A percentile compares a stretch with the other conserved stretches of the same genome.
Conservation (phyloP, 805 yeast genomes). For the Ogataea nakhonphanomensis region DNA sequence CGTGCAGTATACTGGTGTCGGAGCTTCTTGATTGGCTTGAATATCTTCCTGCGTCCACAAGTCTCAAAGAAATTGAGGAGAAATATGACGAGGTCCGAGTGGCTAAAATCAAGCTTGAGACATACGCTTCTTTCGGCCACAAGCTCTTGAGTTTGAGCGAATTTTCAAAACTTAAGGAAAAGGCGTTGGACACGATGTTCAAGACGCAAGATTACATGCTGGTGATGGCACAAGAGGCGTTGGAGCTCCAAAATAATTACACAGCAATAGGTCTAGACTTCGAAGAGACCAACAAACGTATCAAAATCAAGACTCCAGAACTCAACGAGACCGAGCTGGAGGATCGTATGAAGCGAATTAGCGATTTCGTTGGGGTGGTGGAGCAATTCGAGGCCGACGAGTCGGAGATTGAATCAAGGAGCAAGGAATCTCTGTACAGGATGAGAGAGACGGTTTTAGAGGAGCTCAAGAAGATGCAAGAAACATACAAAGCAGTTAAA, state of each 20-base stretch:
- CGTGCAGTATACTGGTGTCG: slow-evolving; percentile 36
- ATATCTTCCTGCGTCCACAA: slow-evolving; percentile 56
- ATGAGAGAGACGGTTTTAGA: slow-evolving; percentile 22
- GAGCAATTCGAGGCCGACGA: slow-evolving; percentile 27
- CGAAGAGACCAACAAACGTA: slow-evolving; percentile 46
- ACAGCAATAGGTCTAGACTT: slow-evolving; percentile 47
- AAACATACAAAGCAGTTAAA: slow-evolving; percentile 16
- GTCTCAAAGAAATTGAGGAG: slow-evolving; percentile 35
- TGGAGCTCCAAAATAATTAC: slow-evolving; percentile 40
- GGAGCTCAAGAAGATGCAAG: slow-evolving; percentile 18
- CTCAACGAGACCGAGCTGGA: slow-evolving; percentile 30
- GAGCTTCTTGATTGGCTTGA: slow-evolving; percentile 76
- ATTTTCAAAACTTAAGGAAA: slow-evolving; percentile 41
- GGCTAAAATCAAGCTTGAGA: slow-evolving; percentile 33
- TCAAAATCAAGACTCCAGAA: slow-evolving; percentile 33
- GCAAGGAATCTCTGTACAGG: slow-evolving; percentile 25
- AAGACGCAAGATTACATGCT: slow-evolving; percentile 43
- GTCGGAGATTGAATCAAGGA: slow-evolving; percentile 13
- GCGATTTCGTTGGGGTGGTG: slow-evolving; percentile 28
- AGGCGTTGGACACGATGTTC: slow-evolving; percentile 40
- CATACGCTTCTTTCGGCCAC: slow-evolving; percentile 39
- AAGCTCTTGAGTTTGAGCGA: slow-evolving; percentile 47
- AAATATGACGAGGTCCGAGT: slow-evolving; percentile 32
- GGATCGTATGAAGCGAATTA: slow-evolving; percentile 22
- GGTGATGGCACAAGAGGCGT: slow-evolving; percentile 44